Evolutionary conservation across 2,329 filamentous ascomycete genomes (phyloP).

Genomic region (Exophiala phaeomuriformis): DNA sequence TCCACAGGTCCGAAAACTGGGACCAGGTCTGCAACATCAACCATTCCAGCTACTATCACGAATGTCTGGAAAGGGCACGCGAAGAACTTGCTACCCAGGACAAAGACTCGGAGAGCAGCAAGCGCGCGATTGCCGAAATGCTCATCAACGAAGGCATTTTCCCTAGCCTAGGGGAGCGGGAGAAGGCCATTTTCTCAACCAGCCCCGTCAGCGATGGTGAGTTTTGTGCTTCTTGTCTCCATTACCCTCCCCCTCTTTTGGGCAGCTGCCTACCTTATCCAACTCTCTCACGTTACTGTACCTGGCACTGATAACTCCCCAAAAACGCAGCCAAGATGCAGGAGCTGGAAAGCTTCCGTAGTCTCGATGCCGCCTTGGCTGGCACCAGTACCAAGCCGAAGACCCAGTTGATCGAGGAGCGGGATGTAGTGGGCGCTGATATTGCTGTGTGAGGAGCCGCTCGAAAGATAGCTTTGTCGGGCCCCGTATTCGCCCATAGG

Average conservation of each 20-base stretch:
- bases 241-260: not conserved
- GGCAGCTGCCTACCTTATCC: not conserved
- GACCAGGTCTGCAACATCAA: conserved; percentile 28
- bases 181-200: conserved; percentile 27
- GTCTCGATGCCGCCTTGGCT: conserved; percentile 24
- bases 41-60: conserved; percentile 25
- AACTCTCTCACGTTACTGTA: no score
- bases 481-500: no score
- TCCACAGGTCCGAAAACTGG: conserved; percentile 24
- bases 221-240: not conserved
- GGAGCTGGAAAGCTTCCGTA: conserved; percentile 24
- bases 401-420: conserved; percentile 22
- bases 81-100: conserved; percentile 18
- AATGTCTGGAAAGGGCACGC: conserved; percentile 20
- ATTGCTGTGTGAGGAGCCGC: conserved; percentile 20
- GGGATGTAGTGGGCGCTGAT: conserved; percentile 24
- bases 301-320: no score
- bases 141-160: conserved; percentile 25
- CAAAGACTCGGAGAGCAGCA: conserved; percentile 10
- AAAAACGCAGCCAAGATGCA: conserved; percentile 20
- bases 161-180: conserved; percentile 26
- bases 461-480: no score
- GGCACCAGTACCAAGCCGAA: conserved; percentile 16
- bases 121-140: conserved; percentile 20
- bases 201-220: conserved; percentile 25